Percentiles rank a stretch among this genome's conserved stretches.
phyloP scores from a whole-genome alignment of 331 rosid genomes.

The Quercus tomentella region DNA sequence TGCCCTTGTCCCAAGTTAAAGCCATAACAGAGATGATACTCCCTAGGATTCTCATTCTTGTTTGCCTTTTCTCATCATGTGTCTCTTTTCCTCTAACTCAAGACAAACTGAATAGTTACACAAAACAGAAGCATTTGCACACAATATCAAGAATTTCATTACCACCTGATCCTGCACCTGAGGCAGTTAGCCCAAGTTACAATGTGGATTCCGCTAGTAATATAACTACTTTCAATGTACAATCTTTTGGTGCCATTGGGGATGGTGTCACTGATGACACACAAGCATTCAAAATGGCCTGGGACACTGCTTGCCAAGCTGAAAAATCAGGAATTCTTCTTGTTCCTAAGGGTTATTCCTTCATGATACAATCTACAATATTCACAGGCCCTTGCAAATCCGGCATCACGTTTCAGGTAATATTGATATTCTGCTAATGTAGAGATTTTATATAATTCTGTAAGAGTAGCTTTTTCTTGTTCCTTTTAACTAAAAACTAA shows the following conservation, averaged over 20 bases:
- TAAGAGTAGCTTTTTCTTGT: not conserved
- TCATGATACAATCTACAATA: constrained; percentile 54
- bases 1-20: constrained; percentile 1
- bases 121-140: not conserved
- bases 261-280: constrained; percentile 62
- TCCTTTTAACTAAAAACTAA: not conserved
- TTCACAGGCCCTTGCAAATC: constrained; percentile 67
- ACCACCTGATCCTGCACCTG: constrained; percentile 36
- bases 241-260: constrained; percentile 63
- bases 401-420: constrained; percentile 43
- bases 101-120: constrained; percentile 19
- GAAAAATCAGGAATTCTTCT: constrained; percentile 32
- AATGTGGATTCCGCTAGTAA: not conserved
- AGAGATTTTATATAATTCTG: not conserved
- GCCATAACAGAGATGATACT: constrained; percentile 14
- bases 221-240: constrained; percentile 32
- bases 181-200: constrained; percentile 20
- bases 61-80: constrained; percentile 12
- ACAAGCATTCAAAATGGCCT: constrained; percentile 56
- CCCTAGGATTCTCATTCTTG: not conserved
- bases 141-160: constrained; percentile 20
- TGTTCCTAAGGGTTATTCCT: constrained; percentile 43
- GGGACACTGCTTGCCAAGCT: constrained; percentile 63
- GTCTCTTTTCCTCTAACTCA: constrained; percentile 22
- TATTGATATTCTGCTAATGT: not conserved